Evolutionary conservation across 116 monocot species (phyloP), one percentile per base, ranked within the genome.

Genomic region (Dioscorea cayenensis): DNA sequence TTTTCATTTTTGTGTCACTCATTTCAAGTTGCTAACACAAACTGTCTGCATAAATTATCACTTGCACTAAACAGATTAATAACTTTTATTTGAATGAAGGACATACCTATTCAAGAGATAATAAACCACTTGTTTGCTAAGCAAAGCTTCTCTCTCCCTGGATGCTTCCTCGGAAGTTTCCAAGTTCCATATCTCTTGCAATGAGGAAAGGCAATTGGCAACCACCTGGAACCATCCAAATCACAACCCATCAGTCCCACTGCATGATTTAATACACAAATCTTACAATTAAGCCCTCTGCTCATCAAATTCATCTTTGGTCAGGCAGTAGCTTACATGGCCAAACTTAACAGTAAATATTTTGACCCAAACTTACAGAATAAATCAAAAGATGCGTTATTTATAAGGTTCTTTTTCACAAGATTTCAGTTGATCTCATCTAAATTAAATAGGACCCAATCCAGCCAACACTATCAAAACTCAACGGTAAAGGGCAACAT

Each of bases 121-220:
- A 80, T 83, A 97, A 18, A 93, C 68, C 19, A 88, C 13, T 3
- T 78, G 67, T 76, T 97, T 97, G 75, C 93, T 86, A 7, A 90
- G 89, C 37, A 97, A 71, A 58, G 86, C 77, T 64, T 97, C 97
- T 70, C 86, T 89, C 71, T 89, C 93, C 76, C 75, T 86, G 14
- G 89, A 74, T 28, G 93, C 97, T 49, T 88, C 88, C 70, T 92
- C 93, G 8, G 86, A 65, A 43, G 86, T 88, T 59, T 93, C 97
- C 72, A 85, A 73, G 66, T 67, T 88, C 90, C 96, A 96, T 36
- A 96, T 96, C 81, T 96, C 96, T 74, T 87, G 92, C 73, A 96
- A 69, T 17, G 92, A 72, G 16, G 75, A 83, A 55, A 97, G 73
- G 67, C 93, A 93, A 80, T 93, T 97, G 18, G 97, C 97, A 28